Evolutionary conservation across 2,329 filamentous ascomycete genomes (phyloP).

Genomic region (Penicillium sp.): DNA sequence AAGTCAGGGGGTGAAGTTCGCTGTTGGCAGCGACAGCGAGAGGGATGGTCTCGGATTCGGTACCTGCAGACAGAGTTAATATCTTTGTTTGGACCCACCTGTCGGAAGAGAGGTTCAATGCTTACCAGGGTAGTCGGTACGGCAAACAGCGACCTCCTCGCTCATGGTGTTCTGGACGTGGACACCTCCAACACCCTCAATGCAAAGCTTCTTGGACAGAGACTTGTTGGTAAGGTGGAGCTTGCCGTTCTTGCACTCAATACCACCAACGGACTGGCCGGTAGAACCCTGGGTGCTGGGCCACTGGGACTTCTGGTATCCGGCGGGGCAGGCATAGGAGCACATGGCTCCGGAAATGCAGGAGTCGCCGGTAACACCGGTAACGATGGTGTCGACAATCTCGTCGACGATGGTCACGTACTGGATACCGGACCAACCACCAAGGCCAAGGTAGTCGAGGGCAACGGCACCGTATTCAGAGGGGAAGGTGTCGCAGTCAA

Average conservation of each 20-base stretch:
- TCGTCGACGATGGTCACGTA: conserved; percentile 45
- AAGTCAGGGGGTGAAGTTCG: conserved; percentile 59
- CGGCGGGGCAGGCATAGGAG: conserved; percentile 85
- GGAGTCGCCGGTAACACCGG: conserved; percentile 51
- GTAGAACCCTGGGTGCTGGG: conserved; percentile 66
- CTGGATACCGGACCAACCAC: conserved; percentile 76
- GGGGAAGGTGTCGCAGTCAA: conserved; percentile 67
- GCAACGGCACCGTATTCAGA: conserved; percentile 68
- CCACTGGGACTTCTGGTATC: conserved; percentile 90
- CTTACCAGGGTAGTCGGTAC: conserved; percentile 96
- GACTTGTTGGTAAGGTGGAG: conserved; percentile 67
- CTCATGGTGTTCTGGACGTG: conserved; percentile 65
- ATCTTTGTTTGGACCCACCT: no score
- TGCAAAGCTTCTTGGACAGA: conserved; percentile 67
- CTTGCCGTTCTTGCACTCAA: conserved; percentile 66
- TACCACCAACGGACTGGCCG: conserved; percentile 77
- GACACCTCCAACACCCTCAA: conserved; percentile 60
- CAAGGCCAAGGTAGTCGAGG: conserved; percentile 59
- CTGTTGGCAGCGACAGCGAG: conserved; percentile 54
- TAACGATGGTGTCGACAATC: conserved; percentile 58
- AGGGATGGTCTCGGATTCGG: conserved; percentile 77
- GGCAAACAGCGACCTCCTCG: conserved; percentile 65
- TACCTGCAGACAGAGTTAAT: no score
- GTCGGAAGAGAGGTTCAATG: no score
- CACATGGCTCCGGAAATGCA: conserved; percentile 64